Evolutionary conservation across 2,329 filamentous ascomycete species (phyloP).

Genomic region (Paecilomyces formosus): DNA sequence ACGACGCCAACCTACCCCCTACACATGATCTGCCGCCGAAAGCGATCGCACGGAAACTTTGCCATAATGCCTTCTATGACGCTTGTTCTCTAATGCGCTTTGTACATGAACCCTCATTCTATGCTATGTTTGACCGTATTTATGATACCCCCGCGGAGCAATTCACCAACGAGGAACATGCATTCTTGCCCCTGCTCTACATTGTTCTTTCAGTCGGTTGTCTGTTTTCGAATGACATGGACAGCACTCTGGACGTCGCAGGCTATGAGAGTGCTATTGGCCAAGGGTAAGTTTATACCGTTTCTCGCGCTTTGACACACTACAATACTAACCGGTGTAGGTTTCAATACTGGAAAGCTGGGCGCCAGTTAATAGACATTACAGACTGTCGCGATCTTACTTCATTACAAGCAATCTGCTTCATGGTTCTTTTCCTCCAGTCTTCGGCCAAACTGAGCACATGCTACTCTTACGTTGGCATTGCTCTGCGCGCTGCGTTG

Average conservation of each 20-base stretch:
- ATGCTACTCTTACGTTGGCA: constrained; percentile 73
- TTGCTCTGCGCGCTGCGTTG: constrained; percentile 67
- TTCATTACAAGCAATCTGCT: constrained; percentile 67
- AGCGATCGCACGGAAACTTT: constrained; percentile 49
- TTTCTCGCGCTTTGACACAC: neutral
- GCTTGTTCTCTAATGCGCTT: constrained; percentile 60
- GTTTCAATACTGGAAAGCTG: constrained; percentile 65
- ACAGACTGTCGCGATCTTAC: constrained; percentile 63
- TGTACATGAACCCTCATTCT: constrained; percentile 76
- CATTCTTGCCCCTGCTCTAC: constrained; percentile 64
- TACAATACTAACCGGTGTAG: constrained; percentile 34
- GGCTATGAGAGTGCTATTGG: constrained; percentile 45
- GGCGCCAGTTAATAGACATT: constrained; percentile 56
- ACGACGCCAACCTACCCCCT: constrained; percentile 45
- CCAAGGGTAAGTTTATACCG: constrained; percentile 42
- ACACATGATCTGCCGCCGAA: constrained; percentile 63
- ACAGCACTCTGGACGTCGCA: constrained; percentile 40
- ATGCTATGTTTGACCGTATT: constrained; percentile 65
- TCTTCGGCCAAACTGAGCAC: constrained; percentile 70
- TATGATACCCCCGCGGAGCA: constrained; percentile 62
- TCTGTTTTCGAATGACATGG: constrained; percentile 57
- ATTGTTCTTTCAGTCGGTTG: constrained; percentile 64
- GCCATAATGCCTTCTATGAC: constrained; percentile 54
- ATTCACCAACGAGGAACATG: constrained; percentile 57
- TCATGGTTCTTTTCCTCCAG: constrained; percentile 75